Evolutionary conservation across 176 grass and related monocot genomes (phyloP).

Genomic region (Oryza glaberrima): DNA sequence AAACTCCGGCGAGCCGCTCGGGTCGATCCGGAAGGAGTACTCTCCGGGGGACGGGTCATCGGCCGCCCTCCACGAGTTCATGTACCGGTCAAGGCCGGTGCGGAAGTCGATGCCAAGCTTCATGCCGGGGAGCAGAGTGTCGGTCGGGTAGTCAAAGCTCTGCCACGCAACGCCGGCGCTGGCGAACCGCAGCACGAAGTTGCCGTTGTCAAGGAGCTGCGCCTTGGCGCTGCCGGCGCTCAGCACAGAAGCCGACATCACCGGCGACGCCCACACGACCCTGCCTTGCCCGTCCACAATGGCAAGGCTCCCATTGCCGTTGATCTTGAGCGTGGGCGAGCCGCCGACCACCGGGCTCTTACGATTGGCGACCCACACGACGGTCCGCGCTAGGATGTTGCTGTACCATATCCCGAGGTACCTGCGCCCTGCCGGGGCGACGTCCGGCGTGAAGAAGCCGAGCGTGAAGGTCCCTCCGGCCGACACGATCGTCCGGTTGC

Average conservation of each 20-base stretch:
- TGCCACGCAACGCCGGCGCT: not conserved
- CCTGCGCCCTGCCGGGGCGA: not conserved
- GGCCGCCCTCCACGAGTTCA: slow-evolving; percentile 48
- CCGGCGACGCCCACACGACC: slow-evolving; percentile 43
- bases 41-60: slow-evolving; percentile 50
- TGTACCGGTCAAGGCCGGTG: slow-evolving; percentile 27
- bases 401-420: slow-evolving; percentile 76
- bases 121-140: slow-evolving; percentile 56
- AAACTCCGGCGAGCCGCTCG: slow-evolving; percentile 46
- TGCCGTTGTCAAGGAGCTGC: slow-evolving; percentile 57
- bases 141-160: slow-evolving; percentile 1
- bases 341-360: slow-evolving; percentile 27
- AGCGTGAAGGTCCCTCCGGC: slow-evolving; percentile 41
- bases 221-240: slow-evolving; percentile 32
- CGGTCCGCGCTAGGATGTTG: slow-evolving; percentile 13
- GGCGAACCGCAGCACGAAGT: slow-evolving; percentile 51
- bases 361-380: slow-evolving; percentile 75
- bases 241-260: not conserved
- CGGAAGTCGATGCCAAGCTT: slow-evolving; percentile 50
- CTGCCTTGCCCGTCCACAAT: not conserved
- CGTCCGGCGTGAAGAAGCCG: slow-evolving; percentile 62
- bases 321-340: slow-evolving; percentile 27
- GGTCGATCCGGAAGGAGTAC: slow-evolving; percentile 44
- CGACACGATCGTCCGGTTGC: slow-evolving; percentile 51
- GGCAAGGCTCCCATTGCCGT: slow-evolving; percentile 44